phyloP scores from a whole-genome alignment of 2,329 filamentous ascomycete species.

The Stagonosporopsis vannaccii region DNA sequence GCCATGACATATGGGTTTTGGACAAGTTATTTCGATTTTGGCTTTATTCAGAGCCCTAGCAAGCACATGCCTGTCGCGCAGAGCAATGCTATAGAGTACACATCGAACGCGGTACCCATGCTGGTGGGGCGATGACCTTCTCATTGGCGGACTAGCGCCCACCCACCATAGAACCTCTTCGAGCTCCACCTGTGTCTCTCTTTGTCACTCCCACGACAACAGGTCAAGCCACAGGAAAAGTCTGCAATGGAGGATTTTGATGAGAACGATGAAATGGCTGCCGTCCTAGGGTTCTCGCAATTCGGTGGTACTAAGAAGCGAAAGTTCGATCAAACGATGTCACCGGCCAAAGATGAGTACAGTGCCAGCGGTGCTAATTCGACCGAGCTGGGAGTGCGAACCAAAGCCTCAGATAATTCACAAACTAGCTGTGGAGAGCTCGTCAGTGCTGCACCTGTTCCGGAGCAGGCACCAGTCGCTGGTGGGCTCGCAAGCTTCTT shows the following conservation, averaged over 20 bases:
- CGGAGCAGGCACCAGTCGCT: constrained; percentile 14
- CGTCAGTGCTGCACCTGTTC: neutral
- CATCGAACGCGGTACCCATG: constrained; percentile 1
- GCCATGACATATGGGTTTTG: neutral
- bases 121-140: neutral
- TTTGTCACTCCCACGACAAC: neutral
- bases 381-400: constrained; percentile 48
- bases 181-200: neutral
- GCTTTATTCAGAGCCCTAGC: neutral
- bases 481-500: constrained; percentile 44
- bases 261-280: constrained; percentile 63
- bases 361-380: constrained; percentile 43
- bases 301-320: constrained; percentile 75
- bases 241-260: constrained; percentile 38
- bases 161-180: constrained; percentile 2
- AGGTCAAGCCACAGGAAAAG: neutral
- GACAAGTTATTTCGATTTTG: neutral
- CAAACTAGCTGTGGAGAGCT: constrained; percentile 1
- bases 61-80: constrained; percentile 1
- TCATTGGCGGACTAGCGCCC: constrained; percentile 10
- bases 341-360: constrained; percentile 46
- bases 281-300: constrained; percentile 75
- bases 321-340: constrained; percentile 68
- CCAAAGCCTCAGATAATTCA: constrained; percentile 28
- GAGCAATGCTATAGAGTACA: neutral